These are phyloP conservation scores for Oryza glumipatula DNA, from an alignment of 176 grass and related monocot species.

Conservation along the genomic window DNA sequence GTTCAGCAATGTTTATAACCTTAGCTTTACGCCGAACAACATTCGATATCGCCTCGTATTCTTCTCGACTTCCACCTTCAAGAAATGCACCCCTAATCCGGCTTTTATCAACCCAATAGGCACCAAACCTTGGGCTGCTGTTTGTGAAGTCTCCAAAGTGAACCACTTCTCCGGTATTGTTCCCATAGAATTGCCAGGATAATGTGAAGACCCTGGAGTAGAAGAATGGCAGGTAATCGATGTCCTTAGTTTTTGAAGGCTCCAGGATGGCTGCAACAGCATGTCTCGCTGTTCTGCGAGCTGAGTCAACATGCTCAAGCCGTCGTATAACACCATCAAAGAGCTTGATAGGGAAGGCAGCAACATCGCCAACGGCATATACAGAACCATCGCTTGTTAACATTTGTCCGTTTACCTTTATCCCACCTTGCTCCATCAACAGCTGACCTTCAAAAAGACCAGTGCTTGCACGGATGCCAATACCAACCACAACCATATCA, in stretches of 20 bases:
- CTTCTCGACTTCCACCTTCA: constrained; percentile 78
- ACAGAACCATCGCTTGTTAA: constrained; percentile 80
- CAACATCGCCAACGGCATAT: constrained; percentile 90
- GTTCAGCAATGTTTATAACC: constrained; percentile 55
- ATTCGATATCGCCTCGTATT: constrained; percentile 67
- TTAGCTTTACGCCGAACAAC: constrained; percentile 50
- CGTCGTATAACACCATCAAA: constrained; percentile 69
- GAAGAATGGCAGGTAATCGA: constrained; percentile 93
- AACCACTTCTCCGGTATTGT: constrained; percentile 76
- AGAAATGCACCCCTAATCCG: constrained; percentile 74
- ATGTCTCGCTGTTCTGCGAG: constrained; percentile 85
- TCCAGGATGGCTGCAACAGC: constrained; percentile 84
- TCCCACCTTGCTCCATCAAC: constrained; percentile 76
- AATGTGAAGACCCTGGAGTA: constrained; percentile 95
- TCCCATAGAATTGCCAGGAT: constrained; percentile 96
- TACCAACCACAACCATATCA: constrained; percentile 94
- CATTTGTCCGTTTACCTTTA: constrained; percentile 91
- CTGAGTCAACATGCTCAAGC: constrained; percentile 92
- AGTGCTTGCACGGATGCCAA: constrained; percentile 86
- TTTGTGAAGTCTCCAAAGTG: constrained; percentile 74
- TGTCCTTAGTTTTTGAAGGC: constrained; percentile 59
- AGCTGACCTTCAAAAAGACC: constrained; percentile 88
- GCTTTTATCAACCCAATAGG: constrained; percentile 76
- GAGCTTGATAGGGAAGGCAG: constrained; percentile 79
- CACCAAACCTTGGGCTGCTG: constrained; percentile 65